Conservation (phyloP, 2,329 filamentous ascomycete species). For the Venturia pyrina region DNA sequence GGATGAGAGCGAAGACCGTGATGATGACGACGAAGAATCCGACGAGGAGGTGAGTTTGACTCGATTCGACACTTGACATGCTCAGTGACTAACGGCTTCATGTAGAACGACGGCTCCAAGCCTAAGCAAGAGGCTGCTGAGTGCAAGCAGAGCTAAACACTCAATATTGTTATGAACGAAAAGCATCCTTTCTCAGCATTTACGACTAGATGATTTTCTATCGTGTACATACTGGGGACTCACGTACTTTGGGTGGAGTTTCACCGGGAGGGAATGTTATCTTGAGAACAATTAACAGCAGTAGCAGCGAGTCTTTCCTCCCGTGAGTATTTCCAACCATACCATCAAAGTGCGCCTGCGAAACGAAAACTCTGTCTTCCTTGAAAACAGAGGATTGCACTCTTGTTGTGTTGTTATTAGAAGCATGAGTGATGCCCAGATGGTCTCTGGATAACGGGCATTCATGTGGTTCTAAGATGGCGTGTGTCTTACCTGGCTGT, state of each 20-base stretch:
- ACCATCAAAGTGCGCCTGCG: background rate
- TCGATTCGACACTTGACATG: background rate
- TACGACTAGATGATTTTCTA: background rate
- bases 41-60: constrained; percentile 23
- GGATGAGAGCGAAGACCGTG: constrained; percentile 68
- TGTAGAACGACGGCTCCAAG: constrained; percentile 31
- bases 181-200: constrained; percentile 3
- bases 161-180: background rate
- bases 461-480: background rate
- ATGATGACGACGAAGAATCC: constrained; percentile 54
- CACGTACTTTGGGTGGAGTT: background rate
- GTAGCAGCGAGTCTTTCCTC: constrained; percentile 4
- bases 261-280: background rate
- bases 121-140: constrained; percentile 35
- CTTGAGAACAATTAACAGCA: background rate
- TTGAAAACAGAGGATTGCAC: background rate
- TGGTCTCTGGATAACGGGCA: background rate
- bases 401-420: background rate
- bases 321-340: background rate
- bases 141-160: constrained; percentile 33
- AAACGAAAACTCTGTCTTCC: background rate
- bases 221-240: background rate
- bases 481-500: background rate
- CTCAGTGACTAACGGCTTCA: background rate
- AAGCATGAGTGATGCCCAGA: background rate